Percentiles rank a stretch among this genome's conserved stretches.
Evolutionary conservation across 192 early-diverging fungal genomes (phyloP).

Genomic region (Chytriomyces confervae): DNA sequence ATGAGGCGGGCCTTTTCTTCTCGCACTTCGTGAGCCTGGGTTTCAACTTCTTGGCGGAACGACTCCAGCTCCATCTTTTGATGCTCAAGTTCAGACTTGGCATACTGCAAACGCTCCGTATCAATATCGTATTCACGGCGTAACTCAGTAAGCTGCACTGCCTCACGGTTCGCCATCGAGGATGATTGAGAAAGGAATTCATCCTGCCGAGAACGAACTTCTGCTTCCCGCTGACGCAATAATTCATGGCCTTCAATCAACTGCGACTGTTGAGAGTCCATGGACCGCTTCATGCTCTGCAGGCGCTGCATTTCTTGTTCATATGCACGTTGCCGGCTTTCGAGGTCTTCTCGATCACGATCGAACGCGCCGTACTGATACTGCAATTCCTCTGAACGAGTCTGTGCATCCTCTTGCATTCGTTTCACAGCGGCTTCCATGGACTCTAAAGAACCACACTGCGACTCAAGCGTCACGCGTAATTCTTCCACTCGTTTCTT

Average conservation of each 20-base stretch:
- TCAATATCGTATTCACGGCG: slow-evolving; percentile 21
- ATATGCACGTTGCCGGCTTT: neutral
- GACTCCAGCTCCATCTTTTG: slow-evolving; percentile 13
- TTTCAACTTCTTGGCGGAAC: neutral
- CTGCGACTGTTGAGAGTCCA: slow-evolving; percentile 1
- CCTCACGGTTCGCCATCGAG: slow-evolving; percentile 24
- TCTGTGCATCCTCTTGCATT: neutral
- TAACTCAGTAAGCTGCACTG: slow-evolving; percentile 19
- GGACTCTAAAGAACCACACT: neutral
- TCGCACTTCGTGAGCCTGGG: slow-evolving; percentile 6
- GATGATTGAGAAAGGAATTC: slow-evolving; percentile 28
- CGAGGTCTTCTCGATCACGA: neutral
- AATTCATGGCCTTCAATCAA: slow-evolving; percentile 16
- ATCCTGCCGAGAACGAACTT: slow-evolving; percentile 25
- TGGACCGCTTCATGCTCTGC: neutral
- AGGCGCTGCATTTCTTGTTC: neutral
- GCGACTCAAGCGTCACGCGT: neutral
- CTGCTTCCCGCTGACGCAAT: slow-evolving; percentile 19
- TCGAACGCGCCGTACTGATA: neutral
- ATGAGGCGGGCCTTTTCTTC: slow-evolving; percentile 21
- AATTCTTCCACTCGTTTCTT: neutral
- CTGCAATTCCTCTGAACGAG: neutral
- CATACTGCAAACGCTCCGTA: slow-evolving; percentile 3
- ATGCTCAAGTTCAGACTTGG: slow-evolving; percentile 1
- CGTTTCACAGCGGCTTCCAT: neutral